phyloP scores from a whole-genome alignment of 2,329 filamentous ascomycete species.

The Fusarium anguioides region DNA sequence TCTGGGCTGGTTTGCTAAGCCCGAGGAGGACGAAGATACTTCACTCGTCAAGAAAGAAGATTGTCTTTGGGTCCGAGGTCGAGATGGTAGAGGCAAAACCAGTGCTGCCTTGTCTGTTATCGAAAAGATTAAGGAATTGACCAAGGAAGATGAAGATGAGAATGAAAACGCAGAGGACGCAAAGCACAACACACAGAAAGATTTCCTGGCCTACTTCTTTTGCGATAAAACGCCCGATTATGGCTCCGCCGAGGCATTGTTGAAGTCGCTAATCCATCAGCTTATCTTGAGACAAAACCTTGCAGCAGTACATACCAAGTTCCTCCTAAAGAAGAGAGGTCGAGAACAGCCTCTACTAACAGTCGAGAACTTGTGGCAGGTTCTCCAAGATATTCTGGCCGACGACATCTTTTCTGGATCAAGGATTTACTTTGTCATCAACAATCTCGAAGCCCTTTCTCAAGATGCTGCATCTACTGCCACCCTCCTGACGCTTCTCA shows the following conservation, averaged over 20 bases:
- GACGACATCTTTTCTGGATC: conserved; percentile 41
- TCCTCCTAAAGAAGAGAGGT: conserved; percentile 44
- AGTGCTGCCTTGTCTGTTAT: conserved; percentile 54
- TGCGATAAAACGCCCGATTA: conserved; percentile 54
- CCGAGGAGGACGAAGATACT: background rate
- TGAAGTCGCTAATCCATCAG: conserved; percentile 55
- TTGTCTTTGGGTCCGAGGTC: conserved; percentile 55
- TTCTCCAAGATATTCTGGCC: conserved; percentile 55
- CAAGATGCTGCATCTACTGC: conserved; percentile 42
- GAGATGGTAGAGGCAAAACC: conserved; percentile 56
- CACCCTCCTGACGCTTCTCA: conserved; percentile 13
- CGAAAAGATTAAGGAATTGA: conserved; percentile 49
- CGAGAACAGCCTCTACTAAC: conserved; percentile 29
- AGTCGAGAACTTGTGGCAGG: conserved; percentile 51
- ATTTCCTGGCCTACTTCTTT: conserved; percentile 55
- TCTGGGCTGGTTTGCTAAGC: conserved; percentile 49
- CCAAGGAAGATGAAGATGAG: conserved; percentile 47
- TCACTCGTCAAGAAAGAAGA: conserved; percentile 38
- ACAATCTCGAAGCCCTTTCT: conserved; percentile 54
- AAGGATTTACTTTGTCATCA: conserved; percentile 54
- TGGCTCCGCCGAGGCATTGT: conserved; percentile 53
- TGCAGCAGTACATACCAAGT: conserved; percentile 51
- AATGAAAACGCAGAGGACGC: conserved; percentile 27
- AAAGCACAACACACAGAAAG: conserved; percentile 23
- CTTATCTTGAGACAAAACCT: conserved; percentile 51